These are phyloP conservation scores for Luffa aegyptiaca DNA, from an alignment of 306 rosid species.

Conservation along the genomic window DNA sequence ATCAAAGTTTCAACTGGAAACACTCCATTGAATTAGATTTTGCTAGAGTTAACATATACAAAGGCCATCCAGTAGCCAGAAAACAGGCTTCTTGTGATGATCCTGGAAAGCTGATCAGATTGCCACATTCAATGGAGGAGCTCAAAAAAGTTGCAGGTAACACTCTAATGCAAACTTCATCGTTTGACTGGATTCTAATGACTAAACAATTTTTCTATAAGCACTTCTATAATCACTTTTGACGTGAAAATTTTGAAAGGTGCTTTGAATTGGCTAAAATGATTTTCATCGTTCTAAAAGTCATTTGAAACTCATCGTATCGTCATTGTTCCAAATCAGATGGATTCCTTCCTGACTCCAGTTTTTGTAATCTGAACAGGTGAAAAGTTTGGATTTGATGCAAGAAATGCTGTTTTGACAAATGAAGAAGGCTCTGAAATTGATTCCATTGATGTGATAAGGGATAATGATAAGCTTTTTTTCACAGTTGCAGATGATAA, in stretches of 20 bases:
- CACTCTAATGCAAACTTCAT: background rate
- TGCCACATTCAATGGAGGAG: slow-evolving; percentile 66
- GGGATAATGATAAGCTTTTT: slow-evolving; percentile 70
- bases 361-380: slow-evolving; percentile 30
- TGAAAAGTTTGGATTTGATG: slow-evolving; percentile 54
- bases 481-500: slow-evolving; percentile 31
- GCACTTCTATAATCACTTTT: background rate
- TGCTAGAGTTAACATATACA: slow-evolving; percentile 64
- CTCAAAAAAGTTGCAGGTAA: slow-evolving; percentile 76
- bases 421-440: slow-evolving; percentile 76
- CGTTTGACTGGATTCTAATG: background rate
- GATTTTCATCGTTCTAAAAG: background rate
- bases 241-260: background rate
- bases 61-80: slow-evolving; percentile 59
- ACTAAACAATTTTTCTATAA: background rate
- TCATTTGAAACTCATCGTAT: background rate
- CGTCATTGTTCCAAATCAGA: background rate
- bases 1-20: slow-evolving; percentile 20
- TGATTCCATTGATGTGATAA: slow-evolving; percentile 61
- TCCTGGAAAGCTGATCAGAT: slow-evolving; percentile 63
- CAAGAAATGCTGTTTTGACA: slow-evolving; percentile 32
- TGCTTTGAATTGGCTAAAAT: background rate
- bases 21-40: slow-evolving; percentile 17
- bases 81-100: slow-evolving; percentile 34
- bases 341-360: background rate